phyloP scores from a whole-genome alignment of 176 grass and related monocot genomes.

The Saccharum spontaneum region DNA sequence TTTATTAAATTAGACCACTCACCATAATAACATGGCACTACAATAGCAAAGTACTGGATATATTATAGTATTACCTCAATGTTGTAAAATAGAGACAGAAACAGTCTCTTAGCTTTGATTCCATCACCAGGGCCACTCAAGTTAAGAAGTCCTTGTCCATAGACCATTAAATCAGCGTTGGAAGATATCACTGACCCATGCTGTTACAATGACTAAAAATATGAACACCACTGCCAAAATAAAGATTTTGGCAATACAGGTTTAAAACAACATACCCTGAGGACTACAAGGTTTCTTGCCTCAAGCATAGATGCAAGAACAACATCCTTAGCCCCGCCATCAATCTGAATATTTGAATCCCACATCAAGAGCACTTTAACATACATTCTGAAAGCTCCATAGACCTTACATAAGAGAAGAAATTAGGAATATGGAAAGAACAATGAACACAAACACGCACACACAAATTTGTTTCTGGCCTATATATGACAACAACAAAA shows the following conservation, averaged over 20 bases:
- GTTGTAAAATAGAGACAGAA: slow-evolving; percentile 97
- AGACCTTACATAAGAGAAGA: slow-evolving; percentile 69
- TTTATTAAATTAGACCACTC: not conserved
- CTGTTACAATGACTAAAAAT: slow-evolving; percentile 51
- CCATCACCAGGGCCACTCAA: slow-evolving; percentile 90
- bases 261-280: slow-evolving; percentile 66
- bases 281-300: slow-evolving; percentile 92
- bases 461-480: not conserved
- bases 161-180: slow-evolving; percentile 92
- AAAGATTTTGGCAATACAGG: slow-evolving; percentile 15
- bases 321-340: slow-evolving; percentile 84
- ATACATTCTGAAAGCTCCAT: slow-evolving; percentile 98
- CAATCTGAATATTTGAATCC: slow-evolving; percentile 95
- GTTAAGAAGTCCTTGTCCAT: slow-evolving; percentile 98
- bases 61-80: slow-evolving; percentile 78
- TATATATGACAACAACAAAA: not conserved
- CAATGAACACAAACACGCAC: not conserved
- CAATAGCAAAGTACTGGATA: slow-evolving; percentile 7
- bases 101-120: slow-evolving; percentile 84
- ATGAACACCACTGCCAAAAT: slow-evolving; percentile 31
- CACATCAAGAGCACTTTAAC: slow-evolving; percentile 99
- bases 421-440: slow-evolving; percentile 29
- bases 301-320: slow-evolving; percentile 90
- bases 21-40: not conserved
- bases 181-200: slow-evolving; percentile 94